These are phyloP conservation scores for Lactarius indigo DNA, from an alignment of 768 basidiomycete species.

Conservation along the genomic window DNA sequence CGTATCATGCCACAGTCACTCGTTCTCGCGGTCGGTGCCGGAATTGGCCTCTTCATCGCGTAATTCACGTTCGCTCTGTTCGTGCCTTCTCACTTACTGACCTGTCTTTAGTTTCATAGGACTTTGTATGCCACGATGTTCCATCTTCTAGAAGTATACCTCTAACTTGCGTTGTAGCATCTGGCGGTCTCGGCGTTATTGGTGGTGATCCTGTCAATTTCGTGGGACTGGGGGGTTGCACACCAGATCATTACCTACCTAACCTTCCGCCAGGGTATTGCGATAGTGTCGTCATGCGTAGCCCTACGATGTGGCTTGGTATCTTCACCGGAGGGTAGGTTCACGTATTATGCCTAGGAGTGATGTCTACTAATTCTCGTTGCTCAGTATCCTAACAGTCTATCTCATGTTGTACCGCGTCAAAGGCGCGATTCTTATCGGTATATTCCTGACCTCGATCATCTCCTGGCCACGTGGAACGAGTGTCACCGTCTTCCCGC, in stretches of 20 bases:
- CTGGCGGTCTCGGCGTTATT: conserved; percentile 67
- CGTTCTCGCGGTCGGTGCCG: conserved; percentile 78
- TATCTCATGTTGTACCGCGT: conserved; percentile 82
- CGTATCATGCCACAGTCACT: conserved; percentile 87
- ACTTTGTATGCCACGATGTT: conserved; percentile 44
- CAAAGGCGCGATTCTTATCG: conserved; percentile 77
- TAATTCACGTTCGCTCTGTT: conserved; percentile 36
- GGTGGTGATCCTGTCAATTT: conserved; percentile 69
- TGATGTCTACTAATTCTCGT: not conserved
- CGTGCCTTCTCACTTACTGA: not conserved
- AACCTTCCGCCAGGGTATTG: conserved; percentile 59
- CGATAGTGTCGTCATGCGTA: conserved; percentile 57
- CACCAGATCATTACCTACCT: conserved; percentile 42
- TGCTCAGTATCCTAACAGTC: conserved; percentile 62
- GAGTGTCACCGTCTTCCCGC: conserved; percentile 76
- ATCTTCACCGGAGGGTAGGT: conserved; percentile 77
- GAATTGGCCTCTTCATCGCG: conserved; percentile 87
- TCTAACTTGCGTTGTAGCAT: conserved; percentile 38
- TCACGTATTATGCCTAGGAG: not conserved
- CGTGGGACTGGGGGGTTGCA: conserved; percentile 76
- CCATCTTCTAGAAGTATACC: not conserved
- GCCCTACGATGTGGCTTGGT: conserved; percentile 85
- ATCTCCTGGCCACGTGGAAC: conserved; percentile 88
- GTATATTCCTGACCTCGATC: conserved; percentile 77
- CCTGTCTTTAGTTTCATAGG: conserved; percentile 59